Evolutionary conservation across 192 early-diverging fungal genomes (phyloP).

Genomic region (Chytriomyces confervae): DNA sequence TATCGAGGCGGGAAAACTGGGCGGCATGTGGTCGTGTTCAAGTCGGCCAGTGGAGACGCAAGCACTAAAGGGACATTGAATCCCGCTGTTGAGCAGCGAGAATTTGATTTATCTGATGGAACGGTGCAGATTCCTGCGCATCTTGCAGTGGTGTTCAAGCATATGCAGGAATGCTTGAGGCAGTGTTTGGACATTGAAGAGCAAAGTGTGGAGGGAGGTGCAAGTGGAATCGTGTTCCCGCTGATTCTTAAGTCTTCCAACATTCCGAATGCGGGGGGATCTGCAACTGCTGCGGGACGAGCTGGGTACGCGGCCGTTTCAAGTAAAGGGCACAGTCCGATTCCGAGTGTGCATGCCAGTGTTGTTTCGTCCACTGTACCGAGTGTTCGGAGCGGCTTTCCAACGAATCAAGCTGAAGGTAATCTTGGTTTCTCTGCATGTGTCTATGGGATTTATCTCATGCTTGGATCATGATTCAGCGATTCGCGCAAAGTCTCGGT

Average conservation of each 20-base stretch:
- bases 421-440: not conserved
- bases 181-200: conserved; percentile 57
- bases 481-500: not conserved
- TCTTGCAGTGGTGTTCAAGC: conserved; percentile 44
- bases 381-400: not conserved
- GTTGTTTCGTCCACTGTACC: conserved; percentile 4
- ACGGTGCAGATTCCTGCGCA: conserved; percentile 40
- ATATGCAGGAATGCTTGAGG: conserved; percentile 59
- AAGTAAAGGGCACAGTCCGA: not conserved
- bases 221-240: conserved; percentile 34
- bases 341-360: conserved; percentile 5
- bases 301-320: not conserved
- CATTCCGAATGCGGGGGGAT: not conserved
- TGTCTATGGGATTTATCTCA: not conserved
- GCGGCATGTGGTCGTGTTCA: not conserved
- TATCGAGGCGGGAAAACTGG: not conserved
- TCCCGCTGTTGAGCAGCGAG: not conserved
- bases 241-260: conserved; percentile 59
- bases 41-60: conserved; percentile 11
- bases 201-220: conserved; percentile 18
- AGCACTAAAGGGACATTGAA: not conserved
- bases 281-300: not conserved
- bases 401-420: not conserved
- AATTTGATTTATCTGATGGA: not conserved
- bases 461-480: not conserved